phyloP scores from a whole-genome alignment of 2,329 filamentous ascomycete species.

The Fusarium brachygibbosum region DNA sequence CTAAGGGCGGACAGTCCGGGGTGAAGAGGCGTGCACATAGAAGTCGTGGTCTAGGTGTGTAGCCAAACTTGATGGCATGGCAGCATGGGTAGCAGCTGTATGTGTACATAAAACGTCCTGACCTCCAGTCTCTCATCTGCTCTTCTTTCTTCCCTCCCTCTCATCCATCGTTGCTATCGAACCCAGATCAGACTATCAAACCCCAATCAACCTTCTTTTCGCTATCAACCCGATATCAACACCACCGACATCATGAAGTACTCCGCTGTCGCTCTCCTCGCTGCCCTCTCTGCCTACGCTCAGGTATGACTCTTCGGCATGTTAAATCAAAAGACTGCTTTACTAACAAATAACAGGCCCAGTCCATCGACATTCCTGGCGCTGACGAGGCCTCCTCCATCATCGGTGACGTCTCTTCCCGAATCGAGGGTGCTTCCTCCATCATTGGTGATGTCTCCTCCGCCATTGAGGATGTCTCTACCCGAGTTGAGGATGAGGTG shows the following conservation, averaged over 20 bases:
- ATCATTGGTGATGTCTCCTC: slow-evolving; percentile 6
- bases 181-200: slow-evolving; percentile 17
- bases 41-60: slow-evolving; percentile 20
- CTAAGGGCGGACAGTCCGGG: slow-evolving; percentile 36
- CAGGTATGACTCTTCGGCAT: slow-evolving; percentile 23
- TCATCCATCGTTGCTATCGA: slow-evolving; percentile 19
- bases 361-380: slow-evolving; percentile 26
- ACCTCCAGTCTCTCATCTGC: slow-evolving; percentile 16
- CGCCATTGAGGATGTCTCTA: slow-evolving; percentile 21
- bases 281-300: slow-evolving; percentile 50
- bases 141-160: background rate
- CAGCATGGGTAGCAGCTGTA: slow-evolving; percentile 16
- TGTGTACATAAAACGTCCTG: slow-evolving; percentile 41
- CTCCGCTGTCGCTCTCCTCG: slow-evolving; percentile 50
- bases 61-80: slow-evolving; percentile 32
- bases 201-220: slow-evolving; percentile 21
- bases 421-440: slow-evolving; percentile 24
- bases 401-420: slow-evolving; percentile 27
- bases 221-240: slow-evolving; percentile 15
- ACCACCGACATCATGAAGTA: slow-evolving; percentile 55
- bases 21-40: slow-evolving; percentile 35
- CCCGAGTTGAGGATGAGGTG: slow-evolving; percentile 21
- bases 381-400: slow-evolving; percentile 28
- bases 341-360: slow-evolving; percentile 31
- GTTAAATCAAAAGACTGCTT: background rate